phyloP scores from a whole-genome alignment of 768 basidiomycete genomes.

The Tylopilus plumbeoviolaceoides region DNA sequence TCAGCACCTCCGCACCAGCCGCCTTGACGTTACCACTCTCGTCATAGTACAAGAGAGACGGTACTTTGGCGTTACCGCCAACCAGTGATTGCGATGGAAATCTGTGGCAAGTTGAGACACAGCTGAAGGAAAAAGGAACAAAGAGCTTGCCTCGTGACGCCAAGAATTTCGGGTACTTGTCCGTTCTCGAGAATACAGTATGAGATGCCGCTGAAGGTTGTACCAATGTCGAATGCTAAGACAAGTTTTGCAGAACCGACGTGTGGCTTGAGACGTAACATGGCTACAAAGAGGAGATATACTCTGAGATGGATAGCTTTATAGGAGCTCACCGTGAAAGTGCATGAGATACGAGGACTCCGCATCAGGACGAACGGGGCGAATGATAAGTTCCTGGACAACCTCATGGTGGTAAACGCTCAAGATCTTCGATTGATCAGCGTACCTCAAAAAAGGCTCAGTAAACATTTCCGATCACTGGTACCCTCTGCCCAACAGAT shows the following conservation, averaged over 20 bases:
- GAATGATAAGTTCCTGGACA: no score
- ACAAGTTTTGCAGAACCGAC: conserved; percentile 30
- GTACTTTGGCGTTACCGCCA: not conserved
- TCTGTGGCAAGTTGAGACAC: conserved; percentile 21
- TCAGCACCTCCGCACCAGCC: not conserved
- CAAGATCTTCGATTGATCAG: not conserved
- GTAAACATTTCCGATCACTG: no score
- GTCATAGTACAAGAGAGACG: not conserved
- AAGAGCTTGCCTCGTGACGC: conserved; percentile 6
- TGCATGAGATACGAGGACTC: no score
- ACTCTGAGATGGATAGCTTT: no score
- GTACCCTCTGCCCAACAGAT: no score
- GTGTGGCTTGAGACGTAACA: not conserved
- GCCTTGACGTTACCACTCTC: not conserved
- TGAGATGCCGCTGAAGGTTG: conserved; percentile 43
- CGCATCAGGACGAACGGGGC: no score
- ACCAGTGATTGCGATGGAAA: conserved; percentile 26
- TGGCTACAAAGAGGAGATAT: not conserved
- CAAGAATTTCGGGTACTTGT: conserved; percentile 11
- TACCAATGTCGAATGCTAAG: conserved; percentile 46
- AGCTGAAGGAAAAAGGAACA: not conserved
- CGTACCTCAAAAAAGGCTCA: no score
- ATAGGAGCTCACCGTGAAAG: no score
- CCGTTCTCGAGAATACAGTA: conserved; percentile 25
- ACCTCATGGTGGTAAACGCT: not conserved